Percentiles rank a stretch among this genome's conserved stretches.
phyloP scores from a whole-genome alignment of 2,329 filamentous ascomycete species.

The Boeremia exigua region DNA sequence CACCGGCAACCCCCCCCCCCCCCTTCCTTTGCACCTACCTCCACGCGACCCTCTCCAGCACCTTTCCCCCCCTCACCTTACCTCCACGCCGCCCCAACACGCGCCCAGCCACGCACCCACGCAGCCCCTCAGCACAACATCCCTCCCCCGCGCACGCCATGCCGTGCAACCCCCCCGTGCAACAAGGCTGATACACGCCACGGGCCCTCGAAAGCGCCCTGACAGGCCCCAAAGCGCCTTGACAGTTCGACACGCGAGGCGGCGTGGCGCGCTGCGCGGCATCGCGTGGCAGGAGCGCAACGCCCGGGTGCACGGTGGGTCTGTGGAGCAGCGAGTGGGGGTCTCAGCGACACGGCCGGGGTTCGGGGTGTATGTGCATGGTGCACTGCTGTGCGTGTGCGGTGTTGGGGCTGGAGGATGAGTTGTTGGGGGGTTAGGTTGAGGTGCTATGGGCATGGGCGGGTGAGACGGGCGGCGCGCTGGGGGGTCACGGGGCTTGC shows the following conservation, averaged over 20 bases:
- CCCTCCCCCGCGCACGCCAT: background rate
- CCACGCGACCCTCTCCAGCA: no score
- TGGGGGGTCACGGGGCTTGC: no score
- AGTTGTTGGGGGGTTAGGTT: background rate
- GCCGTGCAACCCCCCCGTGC: background rate
- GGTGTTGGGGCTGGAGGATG: background rate
- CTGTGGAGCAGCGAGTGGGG: background rate
- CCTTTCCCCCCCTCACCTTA: background rate
- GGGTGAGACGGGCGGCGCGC: no score
- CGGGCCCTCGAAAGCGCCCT: background rate
- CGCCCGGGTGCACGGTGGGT: background rate
- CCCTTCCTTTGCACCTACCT: no score
- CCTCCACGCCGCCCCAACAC: no score
- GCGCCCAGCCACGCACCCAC: background rate
- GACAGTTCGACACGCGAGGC: constrained; percentile 1
- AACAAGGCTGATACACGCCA: constrained; percentile 2
- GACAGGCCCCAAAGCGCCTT: constrained; percentile 6
- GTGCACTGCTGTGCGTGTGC: background rate
- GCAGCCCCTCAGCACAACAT: background rate
- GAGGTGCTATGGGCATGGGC: background rate
- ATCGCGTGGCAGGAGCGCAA: constrained; percentile 5
- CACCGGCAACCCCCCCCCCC: no score
- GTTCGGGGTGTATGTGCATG: no score
- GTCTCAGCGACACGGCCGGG: background rate
- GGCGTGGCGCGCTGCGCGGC: constrained; percentile 10